These are phyloP conservation scores for Peniophora sp. DNA, from an alignment of 1,284 basidiomycete species.

Conservation along the genomic window DNA sequence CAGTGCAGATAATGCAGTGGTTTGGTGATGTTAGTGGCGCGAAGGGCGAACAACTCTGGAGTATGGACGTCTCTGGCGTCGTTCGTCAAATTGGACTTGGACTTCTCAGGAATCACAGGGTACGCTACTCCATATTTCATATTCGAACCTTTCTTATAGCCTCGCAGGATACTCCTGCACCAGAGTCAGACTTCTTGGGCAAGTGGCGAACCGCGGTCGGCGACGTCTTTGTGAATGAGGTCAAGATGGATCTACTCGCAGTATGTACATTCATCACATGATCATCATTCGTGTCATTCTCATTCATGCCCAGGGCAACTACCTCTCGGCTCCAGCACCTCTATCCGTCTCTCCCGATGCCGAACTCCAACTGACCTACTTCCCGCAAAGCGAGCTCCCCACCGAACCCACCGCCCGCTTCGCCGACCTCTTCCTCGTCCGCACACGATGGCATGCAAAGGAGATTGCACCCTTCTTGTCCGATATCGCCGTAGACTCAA, in stretches of 20 bases:
- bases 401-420: slow-evolving; percentile 72
- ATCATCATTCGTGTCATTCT: background rate
- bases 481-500: slow-evolving; percentile 74
- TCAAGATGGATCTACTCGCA: slow-evolving; percentile 54
- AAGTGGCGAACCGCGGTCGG: slow-evolving; percentile 70
- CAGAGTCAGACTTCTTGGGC: slow-evolving; percentile 44
- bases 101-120: slow-evolving; percentile 57
- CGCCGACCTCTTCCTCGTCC: slow-evolving; percentile 75
- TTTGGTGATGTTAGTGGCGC: slow-evolving; percentile 49
- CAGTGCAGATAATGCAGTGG: slow-evolving; percentile 67
- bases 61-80: slow-evolving; percentile 48
- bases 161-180: slow-evolving; percentile 36
- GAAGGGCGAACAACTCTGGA: slow-evolving; percentile 45
- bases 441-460: slow-evolving; percentile 66
- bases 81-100: slow-evolving; percentile 67
- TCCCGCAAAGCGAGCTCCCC: slow-evolving; percentile 69
- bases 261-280: slow-evolving; percentile 33
- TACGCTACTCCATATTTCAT: slow-evolving; percentile 17
- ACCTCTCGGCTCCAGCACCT: slow-evolving; percentile 35
- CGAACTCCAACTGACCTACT: slow-evolving; percentile 44
- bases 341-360: slow-evolving; percentile 13
- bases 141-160: slow-evolving; percentile 27
- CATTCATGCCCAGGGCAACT: slow-evolving; percentile 56
- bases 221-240: slow-evolving; percentile 57
- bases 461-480: slow-evolving; percentile 77